A percentile compares a stretch with the other conserved stretches of the same genome.
These are phyloP conservation scores for Flaveria trinervia DNA, from an alignment of 129 eudicot species.

Conservation along the genomic window DNA sequence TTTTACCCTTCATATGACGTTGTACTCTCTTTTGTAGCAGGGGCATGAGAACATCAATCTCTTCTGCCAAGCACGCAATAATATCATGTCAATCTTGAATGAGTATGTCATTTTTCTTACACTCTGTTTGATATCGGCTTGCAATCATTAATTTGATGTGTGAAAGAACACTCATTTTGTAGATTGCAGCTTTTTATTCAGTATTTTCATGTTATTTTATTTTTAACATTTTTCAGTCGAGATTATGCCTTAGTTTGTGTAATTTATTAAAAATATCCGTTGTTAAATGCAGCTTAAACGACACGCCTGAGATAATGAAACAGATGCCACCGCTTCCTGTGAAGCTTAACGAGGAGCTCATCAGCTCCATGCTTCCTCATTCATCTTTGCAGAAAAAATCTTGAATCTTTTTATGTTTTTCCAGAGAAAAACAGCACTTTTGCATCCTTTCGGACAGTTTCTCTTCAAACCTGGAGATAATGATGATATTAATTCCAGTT, in stretches of 20 bases:
- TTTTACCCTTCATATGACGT: constrained; percentile 7
- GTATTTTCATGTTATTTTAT: too few species aligned
- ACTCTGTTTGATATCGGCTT: background rate
- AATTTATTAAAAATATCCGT: background rate
- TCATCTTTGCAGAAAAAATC: constrained; percentile 58
- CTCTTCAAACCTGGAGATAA: constrained; percentile 24
- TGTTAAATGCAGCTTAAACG: constrained; percentile 62
- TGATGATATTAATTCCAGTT: constrained; percentile 19
- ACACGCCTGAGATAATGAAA: constrained; percentile 80
- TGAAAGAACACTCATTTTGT: background rate
- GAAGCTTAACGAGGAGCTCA: constrained; percentile 84
- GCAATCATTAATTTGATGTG: background rate
- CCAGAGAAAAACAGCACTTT: background rate
- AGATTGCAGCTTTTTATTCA: background rate
- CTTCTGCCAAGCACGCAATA: constrained; percentile 69
- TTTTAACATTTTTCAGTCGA: background rate
- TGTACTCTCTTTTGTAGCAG: constrained; percentile 41
- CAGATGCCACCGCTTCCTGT: constrained; percentile 97
- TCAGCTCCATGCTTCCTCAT: constrained; percentile 63
- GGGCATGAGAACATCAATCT: constrained; percentile 74
- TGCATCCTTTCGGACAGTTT: background rate
- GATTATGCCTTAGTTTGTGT: background rate
- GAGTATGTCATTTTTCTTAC: constrained; percentile 50
- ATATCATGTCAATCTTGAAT: constrained; percentile 59
- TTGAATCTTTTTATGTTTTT: constrained; percentile 11